Base-by-base conservation (phyloP, 768 basidiomycete genomes). In the Russula earlei region DNA sequence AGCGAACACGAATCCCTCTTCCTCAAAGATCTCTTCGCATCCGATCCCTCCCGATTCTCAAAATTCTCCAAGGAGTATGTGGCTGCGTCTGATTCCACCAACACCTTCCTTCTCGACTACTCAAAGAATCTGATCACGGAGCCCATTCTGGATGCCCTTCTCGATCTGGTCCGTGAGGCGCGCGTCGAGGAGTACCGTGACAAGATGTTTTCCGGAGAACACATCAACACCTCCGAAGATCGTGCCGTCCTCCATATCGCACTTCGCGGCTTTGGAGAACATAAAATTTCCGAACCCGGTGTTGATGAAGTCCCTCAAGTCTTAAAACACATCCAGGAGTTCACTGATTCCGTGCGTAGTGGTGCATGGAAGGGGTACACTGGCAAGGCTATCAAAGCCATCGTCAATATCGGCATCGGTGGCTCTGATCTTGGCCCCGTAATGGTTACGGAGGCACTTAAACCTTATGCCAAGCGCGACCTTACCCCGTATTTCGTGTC, bases 361-460 rank as follows among this genome's bases (percentile, higher is more conserved):
- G 96, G 95, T 27, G 75, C 75, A 54, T 96, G 94, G 92, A 97
- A 87, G 71, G 96, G 96, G 15, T 98, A 96, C 75, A 96, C 94
- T 1, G 95, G 96, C 41, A 96, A 97, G 75, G 67, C 81, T 10
- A 98, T 99, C 77, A 81, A 84, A 66, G 85, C 91, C 46, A 84
- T 99, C 71, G 93, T 99, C 68, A 98, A 98, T 75, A 96, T 99
- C 64, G 96, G 96, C 58, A 99, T 99, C 68, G 96, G 96, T 53
- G 96, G 96, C 49, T 96, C 93, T 34, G 96, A 99, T 70, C 76
- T 99, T 50, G 95, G 95, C 17, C 96, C 95, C 15, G 94, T 97
- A 65, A 99, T 99, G 96, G 94, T 97, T 56, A 94, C 91, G 11
- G 96, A 98, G 74, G 95, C 93, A 4, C 83, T 98, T 71, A 96